Base-by-base conservation (phyloP, 208 protist genomes). In the Entamoeba dispar region DNA sequence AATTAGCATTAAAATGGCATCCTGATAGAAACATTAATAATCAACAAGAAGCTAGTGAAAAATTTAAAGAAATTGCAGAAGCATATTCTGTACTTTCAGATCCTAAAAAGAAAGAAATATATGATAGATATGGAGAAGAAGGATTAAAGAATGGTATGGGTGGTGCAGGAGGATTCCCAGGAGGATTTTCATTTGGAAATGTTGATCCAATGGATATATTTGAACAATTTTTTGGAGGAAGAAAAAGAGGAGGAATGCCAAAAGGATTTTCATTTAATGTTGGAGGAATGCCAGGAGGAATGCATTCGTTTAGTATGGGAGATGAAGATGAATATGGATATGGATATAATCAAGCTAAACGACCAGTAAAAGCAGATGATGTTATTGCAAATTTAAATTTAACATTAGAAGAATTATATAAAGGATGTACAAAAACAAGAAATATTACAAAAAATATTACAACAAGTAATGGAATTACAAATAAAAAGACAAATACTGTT, bases 1-100 rank as follows among this genome's bases (percentile, higher is more conserved):
- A 96, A 93, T 96, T 97, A 90, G 97, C 97, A 2, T 95, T 97
- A 4, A 95, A 97, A 91, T 96, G 96, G 49, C 97, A 98, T 94
- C 98, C 98, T 5, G 98, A 98, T 93, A 96, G 96, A 55, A 98
- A 98, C 92, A 95, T 95, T 55, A 12, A 43, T 49, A 94, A 95
- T 15, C 5, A 91, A 22, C 14, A 69, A 69, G 91, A 43, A 90
- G 92, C 92, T 47, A 10, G 10, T 52, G 86, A 73, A 92, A 95
- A 96, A 92, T 93, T 93, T n/a, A 50, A 90, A 50, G 51, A 91
- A 93, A 97, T 99, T 92, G 97, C 96, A 50, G 95, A 97, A 49
- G 98, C 98, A 17, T 99, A 99, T 94, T 98, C 99, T 92, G 96
- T 98, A 31, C 96, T 99, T 27, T 97, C 95, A 50, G 97, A 99